phyloP scores from a whole-genome alignment of 768 basidiomycete species.

The Leccinum disarticulatum region DNA sequence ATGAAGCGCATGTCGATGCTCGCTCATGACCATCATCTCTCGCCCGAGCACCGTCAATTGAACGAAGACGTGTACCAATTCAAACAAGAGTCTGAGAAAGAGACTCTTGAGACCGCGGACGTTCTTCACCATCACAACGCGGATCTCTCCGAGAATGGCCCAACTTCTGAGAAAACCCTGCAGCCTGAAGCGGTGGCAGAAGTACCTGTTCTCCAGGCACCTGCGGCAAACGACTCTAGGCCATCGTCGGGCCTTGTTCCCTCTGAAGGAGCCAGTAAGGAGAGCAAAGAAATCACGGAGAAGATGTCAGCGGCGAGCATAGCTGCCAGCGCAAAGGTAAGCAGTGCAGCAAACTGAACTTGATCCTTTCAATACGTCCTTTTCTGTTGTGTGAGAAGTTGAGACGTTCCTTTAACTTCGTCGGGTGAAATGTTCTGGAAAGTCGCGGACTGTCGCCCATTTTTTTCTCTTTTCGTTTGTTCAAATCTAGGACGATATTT shows the following conservation, averaged over 20 bases:
- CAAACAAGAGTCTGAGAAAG: constrained; percentile 80
- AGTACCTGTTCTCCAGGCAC: constrained; percentile 2
- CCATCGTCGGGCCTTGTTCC: constrained; percentile 4
- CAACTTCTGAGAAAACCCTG: not conserved
- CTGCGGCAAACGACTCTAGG: constrained; percentile 1
- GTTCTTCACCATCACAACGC: constrained; percentile 53
- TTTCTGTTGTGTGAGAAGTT: not conserved
- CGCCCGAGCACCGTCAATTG: constrained; percentile 48
- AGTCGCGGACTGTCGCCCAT: not conserved
- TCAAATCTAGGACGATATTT: not conserved
- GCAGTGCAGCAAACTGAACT: constrained; percentile 11
- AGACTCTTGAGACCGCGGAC: constrained; percentile 37
- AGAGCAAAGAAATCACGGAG: constrained; percentile 27
- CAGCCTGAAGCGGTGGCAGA: constrained; percentile 1
- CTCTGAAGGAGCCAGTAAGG: constrained; percentile 15
- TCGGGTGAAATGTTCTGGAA: constrained; percentile 4
- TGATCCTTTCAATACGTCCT: constrained; percentile 12
- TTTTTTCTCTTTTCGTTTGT: not conserved
- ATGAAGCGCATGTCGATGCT: constrained; percentile 75
- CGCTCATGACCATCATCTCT: constrained; percentile 32
- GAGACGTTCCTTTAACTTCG: not conserved
- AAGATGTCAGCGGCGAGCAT: constrained; percentile 29
- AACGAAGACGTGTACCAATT: constrained; percentile 60
- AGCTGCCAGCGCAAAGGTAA: constrained; percentile 34
- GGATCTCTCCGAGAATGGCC: not conserved